phyloP scores from a whole-genome alignment of 768 basidiomycete genomes.

The Termitomyces heimii region DNA sequence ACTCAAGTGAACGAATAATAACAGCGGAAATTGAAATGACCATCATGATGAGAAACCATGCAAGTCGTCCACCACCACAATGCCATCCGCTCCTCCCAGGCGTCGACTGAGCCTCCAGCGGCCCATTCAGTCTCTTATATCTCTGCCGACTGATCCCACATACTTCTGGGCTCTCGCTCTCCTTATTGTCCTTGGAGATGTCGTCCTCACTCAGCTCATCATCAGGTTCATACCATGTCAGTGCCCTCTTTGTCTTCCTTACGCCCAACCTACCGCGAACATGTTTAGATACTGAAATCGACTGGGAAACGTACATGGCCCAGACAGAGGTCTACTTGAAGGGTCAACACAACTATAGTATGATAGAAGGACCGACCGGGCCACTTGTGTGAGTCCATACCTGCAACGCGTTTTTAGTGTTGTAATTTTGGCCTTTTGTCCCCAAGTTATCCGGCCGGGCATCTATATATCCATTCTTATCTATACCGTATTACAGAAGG shows the following conservation, averaged over 20 bases:
- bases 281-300: slow-evolving; percentile 89
- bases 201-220: slow-evolving; percentile 71
- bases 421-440: background rate
- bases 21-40: slow-evolving; percentile 3
- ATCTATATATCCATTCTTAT: slow-evolving; percentile 74
- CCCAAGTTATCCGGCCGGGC: slow-evolving; percentile 91
- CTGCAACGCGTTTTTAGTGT: background rate
- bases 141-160: slow-evolving; percentile 43
- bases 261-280: slow-evolving; percentile 5
- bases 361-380: slow-evolving; percentile 86
- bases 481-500: slow-evolving; percentile 59
- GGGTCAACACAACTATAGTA: slow-evolving; percentile 79
- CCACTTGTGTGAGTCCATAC: slow-evolving; percentile 69
- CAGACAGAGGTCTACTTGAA: slow-evolving; percentile 75
- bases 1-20: background rate
- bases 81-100: slow-evolving; percentile 9
- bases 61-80: background rate
- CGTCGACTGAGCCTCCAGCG: slow-evolving; percentile 1
- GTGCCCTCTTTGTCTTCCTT: slow-evolving; percentile 18
- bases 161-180: slow-evolving; percentile 67
- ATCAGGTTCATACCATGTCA: slow-evolving; percentile 80
- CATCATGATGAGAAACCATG: background rate
- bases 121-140: slow-evolving; percentile 16
- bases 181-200: slow-evolving; percentile 70
- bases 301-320: slow-evolving; percentile 94